These are phyloP conservation scores for Fraxinus baroniana DNA, from an alignment of 305 asterid species.

Conservation along the genomic window DNA sequence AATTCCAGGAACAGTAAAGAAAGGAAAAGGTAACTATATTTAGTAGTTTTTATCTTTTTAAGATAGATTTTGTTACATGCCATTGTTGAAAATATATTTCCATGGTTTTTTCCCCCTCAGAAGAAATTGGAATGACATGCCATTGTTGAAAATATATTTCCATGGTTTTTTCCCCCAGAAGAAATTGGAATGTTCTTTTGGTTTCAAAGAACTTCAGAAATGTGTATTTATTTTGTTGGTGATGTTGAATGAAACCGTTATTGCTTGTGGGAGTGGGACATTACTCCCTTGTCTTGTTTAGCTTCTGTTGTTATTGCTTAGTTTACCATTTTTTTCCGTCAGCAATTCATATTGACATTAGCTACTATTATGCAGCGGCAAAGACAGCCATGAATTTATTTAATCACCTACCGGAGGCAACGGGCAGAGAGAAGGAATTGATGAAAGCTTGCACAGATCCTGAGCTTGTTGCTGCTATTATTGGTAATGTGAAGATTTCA, in stretches of 20 bases:
- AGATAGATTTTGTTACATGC: not conserved
- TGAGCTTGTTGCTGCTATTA: constrained; percentile 84
- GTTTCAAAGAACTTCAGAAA: not conserved
- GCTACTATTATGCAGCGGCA: constrained; percentile 59
- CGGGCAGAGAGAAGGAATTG: constrained; percentile 81
- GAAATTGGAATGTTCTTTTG: not conserved
- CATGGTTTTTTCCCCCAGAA: not conserved
- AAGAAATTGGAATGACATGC: not conserved
- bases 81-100: not conserved
- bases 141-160: not conserved
- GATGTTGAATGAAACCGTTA: not conserved
- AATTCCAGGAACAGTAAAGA: constrained; percentile 87
- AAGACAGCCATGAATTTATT: constrained; percentile 85
- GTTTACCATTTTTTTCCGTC: not conserved
- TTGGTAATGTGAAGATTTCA: constrained; percentile 85
- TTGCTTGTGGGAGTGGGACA: not conserved
- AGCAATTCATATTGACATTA: not conserved
- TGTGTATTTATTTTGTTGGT: not conserved
- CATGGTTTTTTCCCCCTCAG: not conserved
- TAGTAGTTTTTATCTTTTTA: not conserved
- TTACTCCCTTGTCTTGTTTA: not conserved
- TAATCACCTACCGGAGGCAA: constrained; percentile 70
- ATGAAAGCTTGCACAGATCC: constrained; percentile 98
- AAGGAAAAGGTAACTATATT: constrained; percentile 72
- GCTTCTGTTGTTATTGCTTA: not conserved